Percentiles rank a stretch among this genome's conserved stretches.
phyloP scores from a whole-genome alignment of 305 asterid species.

The Rubia peregrina region DNA sequence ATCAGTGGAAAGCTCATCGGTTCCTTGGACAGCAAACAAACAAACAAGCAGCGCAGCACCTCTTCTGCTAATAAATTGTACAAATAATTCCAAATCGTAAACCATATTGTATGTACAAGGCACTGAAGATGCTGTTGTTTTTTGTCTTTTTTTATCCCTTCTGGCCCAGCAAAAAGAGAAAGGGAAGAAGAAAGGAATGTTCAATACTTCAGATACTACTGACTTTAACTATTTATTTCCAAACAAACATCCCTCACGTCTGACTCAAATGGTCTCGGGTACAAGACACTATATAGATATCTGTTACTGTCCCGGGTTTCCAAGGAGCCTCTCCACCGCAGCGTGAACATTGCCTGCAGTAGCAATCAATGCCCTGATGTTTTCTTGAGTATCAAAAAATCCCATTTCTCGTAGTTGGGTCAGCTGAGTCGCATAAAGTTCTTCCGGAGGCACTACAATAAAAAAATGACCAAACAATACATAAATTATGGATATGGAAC shows the following conservation, averaged over 20 bases:
- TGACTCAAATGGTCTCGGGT: conserved; percentile 10
- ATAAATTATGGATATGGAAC: background rate
- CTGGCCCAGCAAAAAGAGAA: conserved; percentile 8
- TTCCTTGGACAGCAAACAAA: background rate
- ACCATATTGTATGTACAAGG: conserved; percentile 25
- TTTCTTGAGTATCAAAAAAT: conserved; percentile 49
- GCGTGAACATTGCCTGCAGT: conserved; percentile 57
- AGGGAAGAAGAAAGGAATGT: conserved; percentile 7
- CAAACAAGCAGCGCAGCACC: background rate
- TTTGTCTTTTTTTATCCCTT: conserved; percentile 9
- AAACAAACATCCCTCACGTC: conserved; percentile 16
- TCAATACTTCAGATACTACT: conserved; percentile 6
- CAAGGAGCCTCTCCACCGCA: conserved; percentile 57
- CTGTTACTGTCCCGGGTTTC: conserved; percentile 35
- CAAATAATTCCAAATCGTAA: conserved; percentile 15
- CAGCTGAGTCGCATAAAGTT: conserved; percentile 44
- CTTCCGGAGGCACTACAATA: conserved; percentile 51
- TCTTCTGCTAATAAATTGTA: background rate
- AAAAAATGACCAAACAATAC: background rate
- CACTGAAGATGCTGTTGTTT: conserved; percentile 11
- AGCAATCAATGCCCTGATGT: conserved; percentile 45
- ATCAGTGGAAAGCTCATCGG: background rate
- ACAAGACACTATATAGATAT: conserved; percentile 8
- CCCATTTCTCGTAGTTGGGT: conserved; percentile 57
- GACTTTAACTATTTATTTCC: conserved; percentile 12